Percentiles rank a stretch among this genome's conserved stretches.
These are phyloP conservation scores for Syzygium syzygioides DNA, from an alignment of 441 rosid species.

Conservation along the genomic window DNA sequence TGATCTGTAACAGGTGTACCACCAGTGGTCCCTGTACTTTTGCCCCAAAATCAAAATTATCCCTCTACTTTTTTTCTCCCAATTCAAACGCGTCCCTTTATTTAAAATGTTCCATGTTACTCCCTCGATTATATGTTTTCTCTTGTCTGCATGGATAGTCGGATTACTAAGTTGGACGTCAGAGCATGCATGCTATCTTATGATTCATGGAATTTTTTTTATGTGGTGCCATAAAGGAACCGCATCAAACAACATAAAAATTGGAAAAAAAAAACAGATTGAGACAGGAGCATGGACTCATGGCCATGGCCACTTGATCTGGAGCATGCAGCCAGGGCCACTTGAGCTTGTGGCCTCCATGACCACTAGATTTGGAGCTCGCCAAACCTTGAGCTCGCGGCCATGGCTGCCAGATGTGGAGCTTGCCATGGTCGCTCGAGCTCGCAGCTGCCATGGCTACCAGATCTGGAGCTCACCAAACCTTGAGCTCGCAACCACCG, in stretches of 20 bases:
- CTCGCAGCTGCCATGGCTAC: neutral
- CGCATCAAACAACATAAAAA: neutral
- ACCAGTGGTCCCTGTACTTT: neutral
- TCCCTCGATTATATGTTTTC: neutral
- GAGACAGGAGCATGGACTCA: rapidly evolving
- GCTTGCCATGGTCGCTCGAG: neutral
- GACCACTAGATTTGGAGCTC: neutral
- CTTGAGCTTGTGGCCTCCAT: neutral
- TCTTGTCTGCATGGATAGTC: neutral
- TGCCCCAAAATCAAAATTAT: neutral
- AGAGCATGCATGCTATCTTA: neutral
- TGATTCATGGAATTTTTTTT: neutral
- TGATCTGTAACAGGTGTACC: neutral
- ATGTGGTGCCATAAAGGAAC: neutral
- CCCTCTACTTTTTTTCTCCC: neutral
- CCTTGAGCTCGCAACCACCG: neutral
- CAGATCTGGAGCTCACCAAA: neutral
- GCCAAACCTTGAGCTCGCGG: neutral
- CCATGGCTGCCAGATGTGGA: neutral
- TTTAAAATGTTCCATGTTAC: neutral
- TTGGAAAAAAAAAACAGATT: neutral
- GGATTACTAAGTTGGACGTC: neutral
- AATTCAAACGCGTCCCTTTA: neutral
- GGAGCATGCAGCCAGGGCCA: neutral
- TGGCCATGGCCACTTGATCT: neutral